phyloP scores from a whole-genome alignment of 2,329 filamentous ascomycete genomes.

The Penicillium sp. region DNA sequence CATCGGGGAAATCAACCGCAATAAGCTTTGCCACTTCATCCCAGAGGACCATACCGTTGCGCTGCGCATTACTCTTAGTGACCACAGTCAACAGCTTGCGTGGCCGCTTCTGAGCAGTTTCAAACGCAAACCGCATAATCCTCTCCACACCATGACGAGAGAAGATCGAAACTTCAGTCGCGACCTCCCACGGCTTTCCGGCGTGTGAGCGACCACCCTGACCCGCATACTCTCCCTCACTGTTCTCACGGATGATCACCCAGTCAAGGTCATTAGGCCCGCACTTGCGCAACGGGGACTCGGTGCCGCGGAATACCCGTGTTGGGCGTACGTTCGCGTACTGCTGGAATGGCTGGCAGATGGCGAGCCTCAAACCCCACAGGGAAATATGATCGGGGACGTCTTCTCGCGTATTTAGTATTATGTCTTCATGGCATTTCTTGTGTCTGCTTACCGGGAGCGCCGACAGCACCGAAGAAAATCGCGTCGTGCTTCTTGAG shows the following conservation, averaged over 20 bases:
- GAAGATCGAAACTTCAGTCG: slow-evolving; percentile 64
- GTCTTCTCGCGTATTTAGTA: slow-evolving; percentile 32
- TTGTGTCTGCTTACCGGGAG: slow-evolving; percentile 44
- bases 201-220: slow-evolving; percentile 62
- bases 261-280: slow-evolving; percentile 61
- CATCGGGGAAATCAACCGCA: slow-evolving; percentile 57
- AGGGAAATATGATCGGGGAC: slow-evolving; percentile 67
- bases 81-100: slow-evolving; percentile 61
- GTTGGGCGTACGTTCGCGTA: slow-evolving; percentile 68
- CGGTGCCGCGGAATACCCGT: slow-evolving; percentile 59
- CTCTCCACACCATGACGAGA: slow-evolving; percentile 58
- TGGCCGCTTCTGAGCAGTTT: slow-evolving; percentile 56
- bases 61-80: slow-evolving; percentile 64
- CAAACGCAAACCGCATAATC: slow-evolving; percentile 63
- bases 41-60: slow-evolving; percentile 67
- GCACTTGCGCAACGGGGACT: slow-evolving; percentile 55
- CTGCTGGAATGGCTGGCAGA: slow-evolving; percentile 65
- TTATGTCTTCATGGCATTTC: not conserved
- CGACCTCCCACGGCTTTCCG: slow-evolving; percentile 58
- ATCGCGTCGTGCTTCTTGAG: slow-evolving; percentile 63
- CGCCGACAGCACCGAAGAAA: slow-evolving; percentile 66
- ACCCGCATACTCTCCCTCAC: slow-evolving; percentile 64
- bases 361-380: slow-evolving; percentile 65
- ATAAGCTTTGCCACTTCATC: slow-evolving; percentile 60
- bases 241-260: slow-evolving; percentile 66